phyloP scores from a whole-genome alignment of 1,139 yeast species.

The Saccharomyces hybrid region DNA sequence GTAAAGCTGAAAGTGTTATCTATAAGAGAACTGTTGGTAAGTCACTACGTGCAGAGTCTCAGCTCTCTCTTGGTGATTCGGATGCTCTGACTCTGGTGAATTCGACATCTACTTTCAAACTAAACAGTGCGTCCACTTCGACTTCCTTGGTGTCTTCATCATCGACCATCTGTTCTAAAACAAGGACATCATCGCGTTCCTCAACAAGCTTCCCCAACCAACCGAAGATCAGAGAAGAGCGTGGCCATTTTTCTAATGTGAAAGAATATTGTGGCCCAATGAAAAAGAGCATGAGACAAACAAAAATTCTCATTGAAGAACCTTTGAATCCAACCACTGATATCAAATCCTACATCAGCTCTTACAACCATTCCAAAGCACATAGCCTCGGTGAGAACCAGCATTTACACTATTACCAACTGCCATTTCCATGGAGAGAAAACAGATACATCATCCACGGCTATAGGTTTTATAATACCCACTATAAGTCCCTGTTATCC shows the following conservation, averaged over 20 bases:
- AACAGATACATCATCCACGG: conserved; percentile 79
- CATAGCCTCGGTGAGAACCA: conserved; percentile 46
- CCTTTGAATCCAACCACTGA: conserved; percentile 3
- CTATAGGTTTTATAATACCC: conserved; percentile 70
- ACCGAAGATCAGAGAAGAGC: not conserved
- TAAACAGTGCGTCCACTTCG: conserved; percentile 1
- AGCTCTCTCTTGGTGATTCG: not conserved
- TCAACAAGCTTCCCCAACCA: not conserved
- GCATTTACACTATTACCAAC: conserved; percentile 71
- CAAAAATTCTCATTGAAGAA: not conserved
- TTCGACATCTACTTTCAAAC: not conserved
- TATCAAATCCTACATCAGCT: conserved; percentile 33
- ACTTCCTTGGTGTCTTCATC: not conserved
- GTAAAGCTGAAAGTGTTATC: not conserved
- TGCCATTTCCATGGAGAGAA: conserved; percentile 91
- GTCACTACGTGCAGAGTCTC: not conserved
- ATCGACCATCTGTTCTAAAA: not conserved
- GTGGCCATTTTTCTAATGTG: not conserved
- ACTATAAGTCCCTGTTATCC: conserved; percentile 41
- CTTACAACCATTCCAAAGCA: conserved; percentile 57
- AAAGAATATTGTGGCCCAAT: not conserved
- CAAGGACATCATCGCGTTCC: not conserved
- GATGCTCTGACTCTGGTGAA: conserved; percentile 4
- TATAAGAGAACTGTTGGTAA: not conserved
- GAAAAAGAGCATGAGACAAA: not conserved